These are phyloP conservation scores for Coemansia sp. DNA, from an alignment of 192 early-diverging fungal genomes.

Conservation along the genomic window DNA sequence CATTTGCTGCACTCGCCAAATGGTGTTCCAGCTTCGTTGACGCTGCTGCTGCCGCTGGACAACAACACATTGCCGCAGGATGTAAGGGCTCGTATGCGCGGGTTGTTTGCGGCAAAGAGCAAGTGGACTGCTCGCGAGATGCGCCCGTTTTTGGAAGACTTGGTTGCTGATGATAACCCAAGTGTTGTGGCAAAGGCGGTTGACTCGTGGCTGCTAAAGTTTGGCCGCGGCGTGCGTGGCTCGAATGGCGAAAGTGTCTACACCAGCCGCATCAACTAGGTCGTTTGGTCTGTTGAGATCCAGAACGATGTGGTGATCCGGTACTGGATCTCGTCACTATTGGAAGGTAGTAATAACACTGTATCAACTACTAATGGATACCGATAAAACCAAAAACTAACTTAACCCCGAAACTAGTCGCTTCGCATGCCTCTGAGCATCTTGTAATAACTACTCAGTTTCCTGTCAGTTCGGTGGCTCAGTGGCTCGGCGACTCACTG, in stretches of 20 bases:
- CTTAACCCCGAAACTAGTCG: too few relatives aligned
- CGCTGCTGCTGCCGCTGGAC: constrained; percentile 30
- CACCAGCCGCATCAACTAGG: constrained; percentile 28
- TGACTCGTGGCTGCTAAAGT: constrained; percentile 47
- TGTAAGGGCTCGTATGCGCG: constrained; percentile 24
- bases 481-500: too few relatives aligned
- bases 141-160: constrained; percentile 47
- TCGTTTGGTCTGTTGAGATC: too few relatives aligned
- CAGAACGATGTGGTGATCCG: too few relatives aligned
- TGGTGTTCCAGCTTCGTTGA: constrained; percentile 15
- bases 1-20: constrained; percentile 18
- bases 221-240: constrained; percentile 29
- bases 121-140: constrained; percentile 36
- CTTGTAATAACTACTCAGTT: too few relatives aligned
- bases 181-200: constrained; percentile 22
- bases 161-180: constrained; percentile 14
- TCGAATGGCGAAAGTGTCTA: constrained; percentile 37
- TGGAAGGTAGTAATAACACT: too few relatives aligned
- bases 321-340: too few relatives aligned
- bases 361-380: too few relatives aligned
- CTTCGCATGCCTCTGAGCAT: too few relatives aligned
- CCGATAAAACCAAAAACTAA: too few relatives aligned
- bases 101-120: constrained; percentile 40
- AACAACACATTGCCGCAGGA: constrained; percentile 30
- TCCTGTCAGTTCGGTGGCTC: too few relatives aligned